Conservation (phyloP, 1,139 yeast species). For the Geotrichum fermentans region DNA sequence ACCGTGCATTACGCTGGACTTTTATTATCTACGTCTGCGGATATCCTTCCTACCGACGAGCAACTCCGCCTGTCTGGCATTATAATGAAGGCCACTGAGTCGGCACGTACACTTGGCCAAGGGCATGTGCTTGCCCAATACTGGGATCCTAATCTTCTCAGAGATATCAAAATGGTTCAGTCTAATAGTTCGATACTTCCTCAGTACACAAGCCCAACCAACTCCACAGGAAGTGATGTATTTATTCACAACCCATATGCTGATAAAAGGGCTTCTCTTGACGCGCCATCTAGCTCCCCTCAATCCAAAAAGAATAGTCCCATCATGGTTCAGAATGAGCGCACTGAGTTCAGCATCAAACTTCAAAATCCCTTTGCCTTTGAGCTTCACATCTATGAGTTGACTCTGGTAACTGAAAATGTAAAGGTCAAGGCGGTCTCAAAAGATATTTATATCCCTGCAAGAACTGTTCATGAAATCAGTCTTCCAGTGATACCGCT, state of each 20-base stretch:
- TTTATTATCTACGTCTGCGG: constrained; percentile 51
- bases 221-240: constrained; percentile 21
- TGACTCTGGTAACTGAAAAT: constrained; percentile 35
- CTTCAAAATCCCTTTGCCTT: constrained; percentile 81
- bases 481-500: constrained; percentile 45
- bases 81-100: constrained; percentile 32
- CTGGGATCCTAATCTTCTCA: constrained; percentile 68
- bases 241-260: constrained; percentile 43
- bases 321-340: constrained; percentile 30
- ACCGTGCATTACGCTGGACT: constrained; percentile 48
- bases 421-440: constrained; percentile 26
- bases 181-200: constrained; percentile 20
- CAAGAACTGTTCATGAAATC: constrained; percentile 41
- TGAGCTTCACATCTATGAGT: constrained; percentile 57
- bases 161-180: constrained; percentile 40
- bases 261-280: constrained; percentile 24
- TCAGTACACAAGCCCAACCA: constrained; percentile 9
- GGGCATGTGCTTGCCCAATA: constrained; percentile 41
- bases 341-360: constrained; percentile 43
- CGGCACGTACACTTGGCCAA: constrained; percentile 31
- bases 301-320: constrained; percentile 2
- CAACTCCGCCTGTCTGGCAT: constrained; percentile 39
- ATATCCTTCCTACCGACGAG: constrained; percentile 48
- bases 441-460: constrained; percentile 37
- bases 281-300: not conserved